Percentiles rank a stretch among this genome's conserved stretches.
Conservation (phyloP, 306 rosid species). For the Vicia faba region DNA sequence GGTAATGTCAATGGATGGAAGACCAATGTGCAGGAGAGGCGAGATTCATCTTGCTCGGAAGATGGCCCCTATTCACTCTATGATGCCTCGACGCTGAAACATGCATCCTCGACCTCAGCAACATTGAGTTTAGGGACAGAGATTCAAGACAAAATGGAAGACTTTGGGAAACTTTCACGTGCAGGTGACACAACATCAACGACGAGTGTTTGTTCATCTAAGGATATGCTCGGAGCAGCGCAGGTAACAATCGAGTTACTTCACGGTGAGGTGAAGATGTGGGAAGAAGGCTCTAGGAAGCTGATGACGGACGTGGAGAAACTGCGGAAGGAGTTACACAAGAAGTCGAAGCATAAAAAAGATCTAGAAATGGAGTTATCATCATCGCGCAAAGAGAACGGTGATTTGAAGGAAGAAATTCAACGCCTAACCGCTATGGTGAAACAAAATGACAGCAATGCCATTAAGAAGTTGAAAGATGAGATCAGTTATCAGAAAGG, state of each 20-base stretch:
- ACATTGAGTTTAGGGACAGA: slow-evolving; percentile 32
- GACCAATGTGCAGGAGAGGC: slow-evolving; percentile 30
- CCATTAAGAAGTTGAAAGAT: slow-evolving; percentile 42
- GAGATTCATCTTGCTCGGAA: slow-evolving; percentile 35
- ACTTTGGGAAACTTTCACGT: slow-evolving; percentile 24
- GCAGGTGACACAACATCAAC: slow-evolving; percentile 26
- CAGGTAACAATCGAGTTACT: slow-evolving; percentile 49
- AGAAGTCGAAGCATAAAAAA: slow-evolving; percentile 38
- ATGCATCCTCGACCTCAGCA: slow-evolving; percentile 35
- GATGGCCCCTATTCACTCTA: slow-evolving; percentile 8
- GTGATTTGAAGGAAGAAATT: slow-evolving; percentile 39
- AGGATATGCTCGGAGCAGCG: slow-evolving; percentile 44
- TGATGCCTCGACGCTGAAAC: slow-evolving; percentile 39
- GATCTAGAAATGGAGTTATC: slow-evolving; percentile 40
- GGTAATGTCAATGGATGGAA: slow-evolving; percentile 21
- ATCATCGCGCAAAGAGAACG: slow-evolving; percentile 22
- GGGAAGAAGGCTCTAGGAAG: slow-evolving; percentile 44
- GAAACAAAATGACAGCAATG: slow-evolving; percentile 39
- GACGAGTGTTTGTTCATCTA: slow-evolving; percentile 41
- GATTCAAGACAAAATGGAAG: slow-evolving; percentile 40
- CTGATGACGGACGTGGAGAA: slow-evolving; percentile 39
- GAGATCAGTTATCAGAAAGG: slow-evolving; percentile 42
- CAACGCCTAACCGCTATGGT: slow-evolving; percentile 17
- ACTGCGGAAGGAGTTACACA: slow-evolving; percentile 33
- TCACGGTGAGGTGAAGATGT: slow-evolving; percentile 47